Percentiles rank a stretch among this genome's conserved stretches.
Evolutionary conservation across 371 early-diverging fungal genomes (phyloP).

Genomic region (Haplosporangium sp.): DNA sequence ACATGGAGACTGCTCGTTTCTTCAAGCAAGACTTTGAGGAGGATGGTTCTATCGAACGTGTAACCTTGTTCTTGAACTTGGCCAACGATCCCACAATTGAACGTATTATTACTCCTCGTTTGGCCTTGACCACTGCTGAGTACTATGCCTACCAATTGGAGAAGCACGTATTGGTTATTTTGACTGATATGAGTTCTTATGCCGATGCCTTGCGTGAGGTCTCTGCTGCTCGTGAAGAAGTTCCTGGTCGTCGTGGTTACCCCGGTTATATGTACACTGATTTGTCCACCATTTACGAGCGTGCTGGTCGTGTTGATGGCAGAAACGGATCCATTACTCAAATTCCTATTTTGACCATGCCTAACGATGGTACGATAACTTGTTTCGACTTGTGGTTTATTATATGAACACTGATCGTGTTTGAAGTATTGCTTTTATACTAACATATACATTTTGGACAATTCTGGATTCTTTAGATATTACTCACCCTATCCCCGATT

Average conservation of each 20-base stretch:
- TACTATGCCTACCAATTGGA: slow-evolving; percentile 99
- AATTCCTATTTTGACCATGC: slow-evolving; percentile 99
- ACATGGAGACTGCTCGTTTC: slow-evolving; percentile 99
- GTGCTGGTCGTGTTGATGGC: slow-evolving; percentile 99
- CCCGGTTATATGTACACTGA: slow-evolving; percentile 99
- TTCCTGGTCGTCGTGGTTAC: slow-evolving; percentile 99
- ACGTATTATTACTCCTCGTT: slow-evolving; percentile 99
- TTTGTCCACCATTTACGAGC: slow-evolving; percentile 99
- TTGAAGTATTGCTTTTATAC: no score
- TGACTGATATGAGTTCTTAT: slow-evolving; percentile 99
- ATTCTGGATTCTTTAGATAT: slow-evolving; percentile 78
- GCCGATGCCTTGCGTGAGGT: slow-evolving; percentile 99
- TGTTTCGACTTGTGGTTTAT: neutral
- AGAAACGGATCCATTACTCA: slow-evolving; percentile 99
- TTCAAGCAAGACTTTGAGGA: slow-evolving; percentile 99
- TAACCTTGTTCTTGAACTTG: slow-evolving; percentile 99
- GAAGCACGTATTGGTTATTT: slow-evolving; percentile 99
- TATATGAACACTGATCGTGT: no score
- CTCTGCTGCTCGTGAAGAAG: slow-evolving; percentile 99
- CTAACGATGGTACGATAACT: slow-evolving; percentile 96
- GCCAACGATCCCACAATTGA: slow-evolving; percentile 99
- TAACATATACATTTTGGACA: no score
- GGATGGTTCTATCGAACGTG: slow-evolving; percentile 99
- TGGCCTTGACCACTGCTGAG: slow-evolving; percentile 99
- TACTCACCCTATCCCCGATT: slow-evolving; percentile 99